Conservation (phyloP, 2,329 filamentous ascomycete genomes). For the Penicillium psychrosexuale region DNA sequence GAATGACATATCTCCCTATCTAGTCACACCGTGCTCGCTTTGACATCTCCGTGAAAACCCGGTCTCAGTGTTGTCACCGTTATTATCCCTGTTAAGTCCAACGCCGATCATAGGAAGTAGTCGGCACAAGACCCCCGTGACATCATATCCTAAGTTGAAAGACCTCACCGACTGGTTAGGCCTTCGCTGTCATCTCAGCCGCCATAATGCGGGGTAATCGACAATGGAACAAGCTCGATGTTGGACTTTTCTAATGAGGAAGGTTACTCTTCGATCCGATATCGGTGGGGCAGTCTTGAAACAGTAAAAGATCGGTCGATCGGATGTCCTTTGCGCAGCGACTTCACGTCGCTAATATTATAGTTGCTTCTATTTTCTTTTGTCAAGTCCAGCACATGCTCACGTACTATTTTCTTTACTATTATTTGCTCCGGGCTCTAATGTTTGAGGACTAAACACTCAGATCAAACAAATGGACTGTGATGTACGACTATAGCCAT, state of each 20-base stretch:
- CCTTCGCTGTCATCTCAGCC: slow-evolving; percentile 1
- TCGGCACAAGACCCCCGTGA: slow-evolving; percentile 1
- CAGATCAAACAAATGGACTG: not conserved
- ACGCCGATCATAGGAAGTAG: slow-evolving; percentile 6
- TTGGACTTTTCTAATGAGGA: not conserved
- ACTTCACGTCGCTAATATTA: not conserved
- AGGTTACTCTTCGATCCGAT: not conserved
- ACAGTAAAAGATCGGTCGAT: not conserved
- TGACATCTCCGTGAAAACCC: not conserved
- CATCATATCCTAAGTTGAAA: slow-evolving; percentile 7
- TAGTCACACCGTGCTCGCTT: not conserved
- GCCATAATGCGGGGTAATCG: slow-evolving; percentile 5
- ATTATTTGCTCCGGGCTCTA: not conserved
- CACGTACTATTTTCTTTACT: not conserved
- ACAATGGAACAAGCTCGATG: not conserved
- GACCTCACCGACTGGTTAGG: slow-evolving; percentile 12
- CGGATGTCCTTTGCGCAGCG: not conserved
- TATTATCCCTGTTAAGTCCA: not conserved
- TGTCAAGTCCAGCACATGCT: not conserved
- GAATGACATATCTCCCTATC: not conserved
- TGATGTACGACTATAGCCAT: not conserved
- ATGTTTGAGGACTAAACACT: not conserved
- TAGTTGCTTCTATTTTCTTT: not conserved
- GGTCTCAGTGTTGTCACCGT: not conserved
- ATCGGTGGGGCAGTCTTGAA: not conserved